A percentile compares a stretch with the other conserved stretches of the same genome.
phyloP scores from a whole-genome alignment of 2,329 filamentous ascomycete genomes.

The Xylaria sp. region DNA sequence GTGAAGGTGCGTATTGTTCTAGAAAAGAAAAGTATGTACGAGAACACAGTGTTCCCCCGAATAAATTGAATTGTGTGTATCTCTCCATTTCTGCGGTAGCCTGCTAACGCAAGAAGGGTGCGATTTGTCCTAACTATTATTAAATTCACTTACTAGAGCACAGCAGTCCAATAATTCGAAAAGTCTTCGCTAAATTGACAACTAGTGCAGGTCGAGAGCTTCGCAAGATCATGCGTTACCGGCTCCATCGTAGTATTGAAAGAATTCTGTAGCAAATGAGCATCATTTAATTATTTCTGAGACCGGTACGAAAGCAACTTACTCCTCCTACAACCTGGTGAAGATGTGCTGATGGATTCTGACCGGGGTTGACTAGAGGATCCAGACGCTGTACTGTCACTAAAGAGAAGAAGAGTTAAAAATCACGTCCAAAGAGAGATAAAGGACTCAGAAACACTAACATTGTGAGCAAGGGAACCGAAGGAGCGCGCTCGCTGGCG shows the following conservation, averaged over 20 bases:
- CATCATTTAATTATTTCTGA: constrained; percentile 2
- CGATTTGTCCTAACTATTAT: too few relatives aligned
- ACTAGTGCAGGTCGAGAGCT: constrained; percentile 48
- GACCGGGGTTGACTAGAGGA: constrained; percentile 51
- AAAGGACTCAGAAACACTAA: too few relatives aligned
- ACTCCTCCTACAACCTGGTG: constrained; percentile 64
- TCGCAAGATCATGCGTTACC: constrained; percentile 40
- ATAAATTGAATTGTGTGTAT: too few relatives aligned
- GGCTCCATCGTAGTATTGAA: constrained; percentile 53
- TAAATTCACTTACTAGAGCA: constrained; percentile 34
- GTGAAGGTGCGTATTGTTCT: too few relatives aligned
- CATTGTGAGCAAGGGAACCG: constrained; percentile 39
- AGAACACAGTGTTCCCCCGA: too few relatives aligned
- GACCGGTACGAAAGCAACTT: constrained; percentile 17
- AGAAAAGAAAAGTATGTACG: too few relatives aligned
- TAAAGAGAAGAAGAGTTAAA: too few relatives aligned
- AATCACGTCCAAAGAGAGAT: too few relatives aligned
- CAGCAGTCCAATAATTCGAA: constrained; percentile 41
- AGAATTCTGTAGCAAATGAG: constrained; percentile 43
- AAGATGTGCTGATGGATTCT: constrained; percentile 59
- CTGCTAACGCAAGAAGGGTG: too few relatives aligned
- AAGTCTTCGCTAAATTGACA: constrained; percentile 34
- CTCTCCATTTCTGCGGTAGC: too few relatives aligned
- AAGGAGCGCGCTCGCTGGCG: constrained; percentile 34
- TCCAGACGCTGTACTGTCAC: constrained; percentile 46